Conservation (phyloP, 208 protist genomes). For the Lotmaria passim region DNA sequence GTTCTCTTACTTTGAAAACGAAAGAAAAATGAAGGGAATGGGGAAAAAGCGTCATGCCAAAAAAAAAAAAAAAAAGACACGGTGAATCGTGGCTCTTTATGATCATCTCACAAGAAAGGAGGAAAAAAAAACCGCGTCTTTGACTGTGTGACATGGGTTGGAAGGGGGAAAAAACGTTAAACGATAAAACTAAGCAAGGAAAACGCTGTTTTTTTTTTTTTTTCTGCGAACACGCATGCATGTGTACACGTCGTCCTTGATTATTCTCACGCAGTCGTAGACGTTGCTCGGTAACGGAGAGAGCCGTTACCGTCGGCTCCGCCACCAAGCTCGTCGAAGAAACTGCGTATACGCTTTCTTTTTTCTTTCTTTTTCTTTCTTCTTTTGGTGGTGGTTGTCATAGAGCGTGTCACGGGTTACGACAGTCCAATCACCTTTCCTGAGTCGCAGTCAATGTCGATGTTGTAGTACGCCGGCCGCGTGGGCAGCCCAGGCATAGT, state of each 20-base stretch:
- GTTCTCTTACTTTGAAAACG: too few species aligned
- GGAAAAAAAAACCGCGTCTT: too few species aligned
- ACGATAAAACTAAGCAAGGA: too few species aligned
- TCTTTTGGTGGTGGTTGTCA: neutral
- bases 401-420: constrained; percentile 41
- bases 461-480: constrained; percentile 95
- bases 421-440: constrained; percentile 93
- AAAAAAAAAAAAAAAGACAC: too few species aligned
- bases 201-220: too few species aligned
- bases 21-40: too few species aligned
- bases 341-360: neutral
- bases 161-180: too few species aligned
- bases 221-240: too few species aligned
- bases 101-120: too few species aligned
- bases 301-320: constrained; percentile 14
- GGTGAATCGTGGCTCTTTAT: too few species aligned
- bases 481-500: constrained; percentile 96
- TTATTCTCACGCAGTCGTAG: neutral
- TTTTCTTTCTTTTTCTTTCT: constrained; percentile 6
- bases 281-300: neutral
- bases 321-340: neutral
- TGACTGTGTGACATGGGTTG: too few species aligned
- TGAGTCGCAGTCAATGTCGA: constrained; percentile 95
- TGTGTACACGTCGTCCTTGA: neutral
- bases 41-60: too few species aligned